phyloP scores from a whole-genome alignment of 1,139 yeast species.

The Debaryomycetaceae sp. region DNA sequence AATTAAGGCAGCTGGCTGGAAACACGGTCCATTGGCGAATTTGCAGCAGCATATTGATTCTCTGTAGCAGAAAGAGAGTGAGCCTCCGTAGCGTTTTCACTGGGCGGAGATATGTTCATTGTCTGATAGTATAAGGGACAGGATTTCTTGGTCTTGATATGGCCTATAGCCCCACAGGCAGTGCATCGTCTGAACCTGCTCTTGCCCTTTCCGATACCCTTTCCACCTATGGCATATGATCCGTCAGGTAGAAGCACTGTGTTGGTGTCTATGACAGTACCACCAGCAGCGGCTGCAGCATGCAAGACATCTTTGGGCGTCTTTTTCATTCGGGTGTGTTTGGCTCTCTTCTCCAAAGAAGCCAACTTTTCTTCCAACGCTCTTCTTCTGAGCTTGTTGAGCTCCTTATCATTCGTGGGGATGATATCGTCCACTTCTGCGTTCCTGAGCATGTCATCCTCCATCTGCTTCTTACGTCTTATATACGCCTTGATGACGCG shows the following conservation, averaged over 20 bases:
- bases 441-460: constrained; percentile 57
- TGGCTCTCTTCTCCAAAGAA: constrained; percentile 67
- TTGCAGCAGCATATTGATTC: not conserved
- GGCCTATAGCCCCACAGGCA: constrained; percentile 94
- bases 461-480: constrained; percentile 71
- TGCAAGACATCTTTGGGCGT: constrained; percentile 37
- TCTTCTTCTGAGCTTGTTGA: constrained; percentile 73
- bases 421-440: constrained; percentile 66
- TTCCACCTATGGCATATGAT: constrained; percentile 51
- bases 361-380: constrained; percentile 83
- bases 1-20: not conserved
- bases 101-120: constrained; percentile 1
- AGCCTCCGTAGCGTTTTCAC: not conserved
- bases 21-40: not conserved
- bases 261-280: constrained; percentile 39
- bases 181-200: constrained; percentile 85
- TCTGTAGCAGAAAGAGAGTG: not conserved
- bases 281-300: constrained; percentile 49
- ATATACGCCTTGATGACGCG: constrained; percentile 84
- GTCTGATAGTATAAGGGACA: constrained; percentile 74
- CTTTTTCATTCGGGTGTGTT: constrained; percentile 41
- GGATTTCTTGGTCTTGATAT: constrained; percentile 82
- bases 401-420: constrained; percentile 83
- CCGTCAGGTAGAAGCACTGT: constrained; percentile 46
- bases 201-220: constrained; percentile 71